These are phyloP conservation scores for Sabuloglossum arenarium DNA, from an alignment of 495 filamentous ascomycete species.

Conservation along the genomic window DNA sequence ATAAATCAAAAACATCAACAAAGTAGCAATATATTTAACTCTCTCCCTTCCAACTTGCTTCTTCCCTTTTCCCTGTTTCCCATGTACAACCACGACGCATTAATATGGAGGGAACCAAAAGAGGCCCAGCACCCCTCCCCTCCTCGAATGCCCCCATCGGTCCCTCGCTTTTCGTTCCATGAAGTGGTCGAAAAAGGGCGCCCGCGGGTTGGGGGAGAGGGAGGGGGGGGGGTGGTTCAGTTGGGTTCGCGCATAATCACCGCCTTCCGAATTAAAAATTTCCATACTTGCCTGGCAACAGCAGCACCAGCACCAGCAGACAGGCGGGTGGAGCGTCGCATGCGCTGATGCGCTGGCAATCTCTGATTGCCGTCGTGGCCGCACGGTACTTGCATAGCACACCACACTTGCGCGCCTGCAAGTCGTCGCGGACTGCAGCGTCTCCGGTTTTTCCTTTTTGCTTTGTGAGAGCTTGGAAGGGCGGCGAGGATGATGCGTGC, in stretches of 20 bases:
- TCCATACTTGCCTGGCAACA: not conserved
- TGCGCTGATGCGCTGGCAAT: not conserved
- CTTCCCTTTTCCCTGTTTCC: not conserved
- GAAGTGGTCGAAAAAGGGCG: too few species aligned
- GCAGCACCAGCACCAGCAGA: too few species aligned
- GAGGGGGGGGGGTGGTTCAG: not conserved
- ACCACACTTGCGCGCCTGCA: not conserved
- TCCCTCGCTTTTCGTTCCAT: not conserved
- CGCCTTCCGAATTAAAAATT: not conserved
- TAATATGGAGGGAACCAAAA: not conserved
- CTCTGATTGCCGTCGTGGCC: not conserved
- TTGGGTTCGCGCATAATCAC: not conserved
- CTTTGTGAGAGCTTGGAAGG: not conserved
- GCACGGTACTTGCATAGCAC: not conserved
- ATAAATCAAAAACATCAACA: not conserved
- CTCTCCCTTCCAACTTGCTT: not conserved
- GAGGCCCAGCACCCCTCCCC: too few species aligned
- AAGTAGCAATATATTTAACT: not conserved
- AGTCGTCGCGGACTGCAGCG: not conserved
- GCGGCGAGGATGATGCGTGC: not conserved
- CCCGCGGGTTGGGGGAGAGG: too few species aligned
- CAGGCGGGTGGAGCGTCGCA: not conserved
- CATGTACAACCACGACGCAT: not conserved
- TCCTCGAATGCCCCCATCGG: not conserved
- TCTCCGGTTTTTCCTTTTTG: not conserved